A percentile compares a stretch with the other conserved stretches of the same genome.
Conservation (phyloP, 2,329 filamentous ascomycete species). For the Cladosporium sp. region DNA sequence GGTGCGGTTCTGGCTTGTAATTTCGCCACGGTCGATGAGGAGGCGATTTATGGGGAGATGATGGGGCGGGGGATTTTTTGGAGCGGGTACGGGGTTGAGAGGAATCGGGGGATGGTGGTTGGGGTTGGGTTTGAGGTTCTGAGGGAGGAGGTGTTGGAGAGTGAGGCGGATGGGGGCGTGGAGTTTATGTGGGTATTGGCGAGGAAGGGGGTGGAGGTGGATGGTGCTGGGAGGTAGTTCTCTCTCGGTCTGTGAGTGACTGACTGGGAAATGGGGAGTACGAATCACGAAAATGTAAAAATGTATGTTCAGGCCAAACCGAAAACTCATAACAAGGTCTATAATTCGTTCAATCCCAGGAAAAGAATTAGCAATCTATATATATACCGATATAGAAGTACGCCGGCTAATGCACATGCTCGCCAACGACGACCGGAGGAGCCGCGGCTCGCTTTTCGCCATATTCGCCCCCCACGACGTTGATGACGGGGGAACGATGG, state of each 20-base stretch:
- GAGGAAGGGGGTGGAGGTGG: constrained; percentile 12
- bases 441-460: constrained; percentile 6
- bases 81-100: constrained; percentile 28
- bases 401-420: constrained; percentile 1
- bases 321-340: too few species aligned
- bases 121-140: constrained; percentile 32
- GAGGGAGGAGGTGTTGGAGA: constrained; percentile 15
- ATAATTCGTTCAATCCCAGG: neutral
- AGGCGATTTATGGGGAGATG: constrained; percentile 25
- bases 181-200: constrained; percentile 24
- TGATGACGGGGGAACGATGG: neutral
- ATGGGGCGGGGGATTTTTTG: constrained; percentile 26
- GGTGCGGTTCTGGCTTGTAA: constrained; percentile 22
- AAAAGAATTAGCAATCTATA: constrained; percentile 7
- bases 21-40: constrained; percentile 21
- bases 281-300: neutral
- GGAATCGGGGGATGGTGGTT: constrained; percentile 33
- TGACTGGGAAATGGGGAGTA: neutral
- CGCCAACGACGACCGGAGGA: neutral
- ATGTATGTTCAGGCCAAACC: neutral
- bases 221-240: neutral
- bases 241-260: too few species aligned
- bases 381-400: neutral
- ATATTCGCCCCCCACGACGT: neutral
- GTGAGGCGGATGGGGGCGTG: constrained; percentile 21